phyloP scores from a whole-genome alignment of 116 monocot genomes.

The Thalassia testudinum region DNA sequence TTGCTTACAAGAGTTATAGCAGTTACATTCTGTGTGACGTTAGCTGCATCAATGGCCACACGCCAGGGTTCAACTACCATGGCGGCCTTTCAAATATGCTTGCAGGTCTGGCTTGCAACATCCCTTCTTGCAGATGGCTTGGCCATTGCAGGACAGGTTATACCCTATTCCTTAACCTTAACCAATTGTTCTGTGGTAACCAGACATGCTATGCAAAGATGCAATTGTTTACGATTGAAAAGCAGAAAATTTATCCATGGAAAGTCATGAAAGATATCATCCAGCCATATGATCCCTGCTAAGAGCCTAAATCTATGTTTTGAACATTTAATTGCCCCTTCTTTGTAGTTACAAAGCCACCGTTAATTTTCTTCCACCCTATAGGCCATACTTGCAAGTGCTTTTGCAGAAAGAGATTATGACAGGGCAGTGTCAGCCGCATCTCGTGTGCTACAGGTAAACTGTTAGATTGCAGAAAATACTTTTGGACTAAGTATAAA shows the following conservation, averaged over 20 bases:
- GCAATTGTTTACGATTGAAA: no score
- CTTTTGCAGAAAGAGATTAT: conserved; percentile 37
- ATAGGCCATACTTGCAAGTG: conserved; percentile 56
- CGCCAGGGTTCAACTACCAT: conserved; percentile 44
- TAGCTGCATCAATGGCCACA: conserved; percentile 63
- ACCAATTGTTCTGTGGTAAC: no score
- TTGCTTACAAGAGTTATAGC: conserved; percentile 62
- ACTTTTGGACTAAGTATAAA: no score
- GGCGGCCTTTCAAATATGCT: conserved; percentile 71
- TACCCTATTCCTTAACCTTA: background rate
- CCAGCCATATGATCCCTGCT: no score
- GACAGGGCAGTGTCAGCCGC: conserved; percentile 23
- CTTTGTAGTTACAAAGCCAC: no score
- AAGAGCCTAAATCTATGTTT: no score
- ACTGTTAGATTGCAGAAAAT: background rate
- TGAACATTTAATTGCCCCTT: no score
- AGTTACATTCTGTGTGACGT: conserved; percentile 65
- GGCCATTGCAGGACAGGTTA: conserved; percentile 74
- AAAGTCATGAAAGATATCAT: no score
- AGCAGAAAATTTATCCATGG: no score
- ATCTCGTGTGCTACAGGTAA: conserved; percentile 54
- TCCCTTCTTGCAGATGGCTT: conserved; percentile 80
- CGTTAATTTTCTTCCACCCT: background rate
- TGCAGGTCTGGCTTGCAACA: conserved; percentile 62
- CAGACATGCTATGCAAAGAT: no score